Percentiles rank a stretch among this genome's conserved stretches.
Conservation (phyloP, 2,329 filamentous ascomycete species). For the Aspergillus uvarum region DNA sequence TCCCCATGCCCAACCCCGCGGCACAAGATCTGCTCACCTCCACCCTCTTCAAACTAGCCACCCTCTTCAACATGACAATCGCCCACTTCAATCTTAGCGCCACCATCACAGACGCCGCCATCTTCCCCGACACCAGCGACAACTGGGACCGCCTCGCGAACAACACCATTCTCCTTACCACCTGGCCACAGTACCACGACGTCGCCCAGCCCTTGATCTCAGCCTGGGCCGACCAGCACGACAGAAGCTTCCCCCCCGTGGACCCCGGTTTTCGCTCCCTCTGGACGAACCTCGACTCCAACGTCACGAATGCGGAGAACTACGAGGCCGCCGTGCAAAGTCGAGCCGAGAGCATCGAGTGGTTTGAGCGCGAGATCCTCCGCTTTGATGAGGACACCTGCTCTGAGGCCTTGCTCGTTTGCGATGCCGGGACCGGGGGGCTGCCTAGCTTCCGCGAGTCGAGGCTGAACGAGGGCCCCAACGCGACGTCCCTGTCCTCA, state of each 20-base stretch:
- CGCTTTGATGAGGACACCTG: conserved; percentile 21
- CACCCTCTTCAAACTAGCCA: conserved; percentile 11
- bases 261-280: conserved; percentile 5
- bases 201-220: conserved; percentile 9
- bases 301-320: background rate
- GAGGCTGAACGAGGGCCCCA: conserved; percentile 12
- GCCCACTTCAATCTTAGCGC: conserved; percentile 22
- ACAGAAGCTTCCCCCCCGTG: conserved; percentile 13
- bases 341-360: conserved; percentile 3
- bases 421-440: conserved; percentile 25
- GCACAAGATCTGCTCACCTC: conserved; percentile 16
- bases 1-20: conserved; percentile 21
- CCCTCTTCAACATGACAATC: conserved; percentile 27
- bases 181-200: conserved; percentile 11
- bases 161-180: background rate
- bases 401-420: conserved; percentile 30
- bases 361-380: conserved; percentile 32
- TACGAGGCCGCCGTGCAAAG: conserved; percentile 5
- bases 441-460: conserved; percentile 17
- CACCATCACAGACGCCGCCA: conserved; percentile 8
- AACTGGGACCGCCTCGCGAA: conserved; percentile 8
- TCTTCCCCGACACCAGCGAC: background rate
- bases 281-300: conserved; percentile 6
- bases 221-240: conserved; percentile 3
- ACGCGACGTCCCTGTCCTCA: conserved; percentile 10